These are phyloP conservation scores for Acrocalymma vagum DNA, from an alignment of 2,329 filamentous ascomycete species.

Conservation along the genomic window DNA sequence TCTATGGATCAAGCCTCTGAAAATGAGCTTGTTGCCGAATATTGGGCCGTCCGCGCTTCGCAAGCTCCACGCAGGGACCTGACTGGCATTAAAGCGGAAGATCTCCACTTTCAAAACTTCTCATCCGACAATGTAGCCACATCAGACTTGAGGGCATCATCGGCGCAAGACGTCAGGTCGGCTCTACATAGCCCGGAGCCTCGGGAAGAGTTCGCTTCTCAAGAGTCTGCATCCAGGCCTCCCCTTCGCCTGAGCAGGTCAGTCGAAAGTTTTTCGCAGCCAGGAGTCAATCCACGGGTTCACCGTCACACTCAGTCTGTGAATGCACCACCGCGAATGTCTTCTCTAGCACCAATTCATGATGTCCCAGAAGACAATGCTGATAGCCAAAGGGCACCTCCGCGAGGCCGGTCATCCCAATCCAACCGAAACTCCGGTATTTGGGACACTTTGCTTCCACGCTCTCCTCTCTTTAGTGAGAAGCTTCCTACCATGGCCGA, in stretches of 20 bases:
- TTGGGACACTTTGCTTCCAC: slow-evolving; percentile 38
- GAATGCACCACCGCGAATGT: slow-evolving; percentile 49
- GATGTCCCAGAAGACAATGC: slow-evolving; percentile 26
- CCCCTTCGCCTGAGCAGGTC: slow-evolving; percentile 41
- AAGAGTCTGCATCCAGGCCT: slow-evolving; percentile 18
- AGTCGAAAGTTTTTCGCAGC: slow-evolving; percentile 65
- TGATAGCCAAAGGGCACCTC: not conserved
- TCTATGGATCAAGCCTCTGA: slow-evolving; percentile 60
- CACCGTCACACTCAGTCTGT: slow-evolving; percentile 49
- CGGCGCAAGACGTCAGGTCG: slow-evolving; percentile 25
- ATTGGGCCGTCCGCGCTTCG: slow-evolving; percentile 62
- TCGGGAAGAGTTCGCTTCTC: slow-evolving; percentile 11
- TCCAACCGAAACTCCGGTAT: slow-evolving; percentile 42
- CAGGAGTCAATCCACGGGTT: slow-evolving; percentile 52
- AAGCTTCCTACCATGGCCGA: slow-evolving; percentile 36
- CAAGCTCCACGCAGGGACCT: slow-evolving; percentile 60
- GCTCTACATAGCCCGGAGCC: slow-evolving; percentile 33
- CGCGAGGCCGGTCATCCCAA: slow-evolving; percentile 13
- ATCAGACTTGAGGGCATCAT: slow-evolving; percentile 24
- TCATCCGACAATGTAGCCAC: slow-evolving; percentile 32
- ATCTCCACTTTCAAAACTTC: slow-evolving; percentile 47
- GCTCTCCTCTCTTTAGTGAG: slow-evolving; percentile 21
- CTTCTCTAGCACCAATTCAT: slow-evolving; percentile 37
- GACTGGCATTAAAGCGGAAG: slow-evolving; percentile 61
- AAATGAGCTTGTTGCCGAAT: slow-evolving; percentile 61